Conservation (phyloP, 768 basidiomycete genomes). For the Mycena maculata region DNA sequence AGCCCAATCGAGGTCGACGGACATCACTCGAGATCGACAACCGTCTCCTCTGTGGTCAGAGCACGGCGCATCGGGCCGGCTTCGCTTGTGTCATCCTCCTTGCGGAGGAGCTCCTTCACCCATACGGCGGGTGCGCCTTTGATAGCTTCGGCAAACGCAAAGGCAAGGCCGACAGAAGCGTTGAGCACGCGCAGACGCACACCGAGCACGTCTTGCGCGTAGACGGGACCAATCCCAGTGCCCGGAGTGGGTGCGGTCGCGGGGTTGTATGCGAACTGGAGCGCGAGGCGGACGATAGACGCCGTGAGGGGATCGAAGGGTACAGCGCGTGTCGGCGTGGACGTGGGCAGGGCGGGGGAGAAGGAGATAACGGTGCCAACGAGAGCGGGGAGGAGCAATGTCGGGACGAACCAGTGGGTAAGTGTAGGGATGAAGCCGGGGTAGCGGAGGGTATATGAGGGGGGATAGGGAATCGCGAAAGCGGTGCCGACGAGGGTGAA, state of each 20-base stretch:
- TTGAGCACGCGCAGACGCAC: slow-evolving; percentile 65
- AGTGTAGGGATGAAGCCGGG: slow-evolving; percentile 64
- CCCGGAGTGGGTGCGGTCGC: slow-evolving; percentile 36
- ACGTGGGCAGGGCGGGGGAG: slow-evolving; percentile 50
- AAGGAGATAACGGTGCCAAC: slow-evolving; percentile 74
- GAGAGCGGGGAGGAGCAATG: slow-evolving; percentile 67
- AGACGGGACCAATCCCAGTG: slow-evolving; percentile 35
- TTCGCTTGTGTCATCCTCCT: slow-evolving; percentile 19
- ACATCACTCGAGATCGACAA: slow-evolving; percentile 28
- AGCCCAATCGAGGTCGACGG: background rate
- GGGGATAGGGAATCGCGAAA: slow-evolving; percentile 61
- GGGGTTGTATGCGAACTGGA: slow-evolving; percentile 69
- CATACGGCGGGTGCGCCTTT: slow-evolving; percentile 56
- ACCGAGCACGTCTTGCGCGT: slow-evolving; percentile 67
- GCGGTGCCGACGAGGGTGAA: slow-evolving; percentile 41
- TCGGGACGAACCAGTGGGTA: slow-evolving; percentile 72
- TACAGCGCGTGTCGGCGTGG: slow-evolving; percentile 37
- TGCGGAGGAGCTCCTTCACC: slow-evolving; percentile 32
- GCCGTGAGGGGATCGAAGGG: slow-evolving; percentile 73
- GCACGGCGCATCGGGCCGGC: slow-evolving; percentile 10
- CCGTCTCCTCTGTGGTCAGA: slow-evolving; percentile 31
- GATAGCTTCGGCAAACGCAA: slow-evolving; percentile 77
- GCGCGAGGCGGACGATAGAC: slow-evolving; percentile 72
- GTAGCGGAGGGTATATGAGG: slow-evolving; percentile 56
- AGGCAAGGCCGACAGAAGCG: slow-evolving; percentile 67